Base-by-base conservation (phyloP, 1,139 yeast genomes). In the Yamadazyma blattariae region DNA sequence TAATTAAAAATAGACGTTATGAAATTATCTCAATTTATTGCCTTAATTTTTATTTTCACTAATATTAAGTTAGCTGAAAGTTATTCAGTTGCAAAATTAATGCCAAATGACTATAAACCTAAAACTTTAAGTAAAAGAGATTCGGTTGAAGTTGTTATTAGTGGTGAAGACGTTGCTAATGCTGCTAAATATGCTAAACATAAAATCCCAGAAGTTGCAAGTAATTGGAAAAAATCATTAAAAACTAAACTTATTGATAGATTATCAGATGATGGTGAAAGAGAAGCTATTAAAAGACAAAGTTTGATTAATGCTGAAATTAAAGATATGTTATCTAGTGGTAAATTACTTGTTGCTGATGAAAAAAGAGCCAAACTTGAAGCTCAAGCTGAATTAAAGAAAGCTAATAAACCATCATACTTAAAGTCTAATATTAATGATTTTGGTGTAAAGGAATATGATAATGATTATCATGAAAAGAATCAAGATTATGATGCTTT, bases 221-320 rank as follows among this genome's bases (percentile, higher is more conserved):
- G 44, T 8, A 43, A 42, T 14, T 33, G 54, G 30, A 50, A 51
- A 31, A 39, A 70, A 63, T 65, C 70, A 50, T 67, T 71, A 11
- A 71, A 69, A 57, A 67, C 54, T 31, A 51, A 48, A 46, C 24
- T 44, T 5, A 34, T 40, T 11, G 26, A 38, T 20, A 30, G 27
- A 16, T 40, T 34, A 25, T 25, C 29, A 16, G 34, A 33, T 16
- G 28, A 26, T 13, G 28, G 28, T 10, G 15, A 15, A 6, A 26
- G 15, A 26, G 28, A 26, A 27, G 30, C 22, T 6, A 3, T 17
- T 17, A 14, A n/a, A 7, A 17, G n/a, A 27, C 21, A 27, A 20
- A 7, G 15, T 7, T 7, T 27, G 13, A 22, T 27, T 14, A 27
- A 27, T 17, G 25, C 31, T 15, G 31, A 29, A 15, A 13, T 21